Percentiles rank a stretch among this genome's conserved stretches.
Evolutionary conservation across 345 rosid genomes (phyloP).

Genomic region (Abelmoschus esculentus): DNA sequence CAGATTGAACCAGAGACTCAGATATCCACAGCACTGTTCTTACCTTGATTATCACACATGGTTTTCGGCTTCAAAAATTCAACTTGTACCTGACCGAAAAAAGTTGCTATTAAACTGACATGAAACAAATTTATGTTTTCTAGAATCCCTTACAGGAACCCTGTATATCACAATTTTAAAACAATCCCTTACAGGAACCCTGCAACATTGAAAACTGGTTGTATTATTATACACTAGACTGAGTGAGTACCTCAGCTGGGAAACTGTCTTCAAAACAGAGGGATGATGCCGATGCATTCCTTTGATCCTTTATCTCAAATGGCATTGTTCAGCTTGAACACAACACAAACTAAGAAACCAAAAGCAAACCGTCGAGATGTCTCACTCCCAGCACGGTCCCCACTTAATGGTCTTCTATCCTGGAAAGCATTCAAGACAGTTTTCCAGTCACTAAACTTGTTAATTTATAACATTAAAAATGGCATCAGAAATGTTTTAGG

Average conservation of each 20-base stretch:
- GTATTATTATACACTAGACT: neutral
- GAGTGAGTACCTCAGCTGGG: constrained; percentile 42
- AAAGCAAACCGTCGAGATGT: constrained; percentile 10
- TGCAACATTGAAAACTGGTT: no score
- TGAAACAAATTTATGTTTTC: neutral
- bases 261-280: constrained; percentile 39
- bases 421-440: constrained; percentile 17
- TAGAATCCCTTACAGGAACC: no score
- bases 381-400: constrained; percentile 14
- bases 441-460: constrained; percentile 3
- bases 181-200: no score
- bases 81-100: constrained; percentile 52
- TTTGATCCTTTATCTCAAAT: constrained; percentile 58
- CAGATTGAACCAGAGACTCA: constrained; percentile 9
- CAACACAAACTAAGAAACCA: constrained; percentile 12
- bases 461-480: neutral
- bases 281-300: constrained; percentile 36
- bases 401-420: constrained; percentile 22
- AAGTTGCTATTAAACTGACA: constrained; percentile 1
- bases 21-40: constrained; percentile 21
- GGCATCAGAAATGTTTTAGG: neutral
- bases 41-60: constrained; percentile 48
- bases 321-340: constrained; percentile 38
- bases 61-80: constrained; percentile 50
- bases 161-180: no score